Conservation (phyloP, 768 basidiomycete species). For the Gloeophyllum trabeum region DNA sequence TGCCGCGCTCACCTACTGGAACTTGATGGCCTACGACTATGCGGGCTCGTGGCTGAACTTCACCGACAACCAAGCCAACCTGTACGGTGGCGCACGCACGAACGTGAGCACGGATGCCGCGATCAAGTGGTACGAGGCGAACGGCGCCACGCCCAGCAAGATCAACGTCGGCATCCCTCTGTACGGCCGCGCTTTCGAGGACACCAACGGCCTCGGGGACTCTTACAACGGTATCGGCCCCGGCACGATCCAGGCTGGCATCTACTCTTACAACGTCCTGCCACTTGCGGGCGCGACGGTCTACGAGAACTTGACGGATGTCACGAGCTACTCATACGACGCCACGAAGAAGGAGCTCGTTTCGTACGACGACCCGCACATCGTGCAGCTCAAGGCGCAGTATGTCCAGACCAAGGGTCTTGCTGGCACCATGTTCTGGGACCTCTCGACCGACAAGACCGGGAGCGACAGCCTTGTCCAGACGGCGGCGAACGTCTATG, state of each 20-base stretch:
- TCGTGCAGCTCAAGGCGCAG: constrained; percentile 53
- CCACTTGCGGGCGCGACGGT: constrained; percentile 42
- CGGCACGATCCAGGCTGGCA: constrained; percentile 56
- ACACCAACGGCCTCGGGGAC: constrained; percentile 54
- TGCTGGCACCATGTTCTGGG: constrained; percentile 51
- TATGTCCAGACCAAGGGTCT: constrained; percentile 53
- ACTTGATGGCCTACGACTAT: constrained; percentile 78
- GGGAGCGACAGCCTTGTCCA: constrained; percentile 48
- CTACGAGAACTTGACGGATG: constrained; percentile 53
- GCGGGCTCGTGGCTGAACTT: constrained; percentile 68
- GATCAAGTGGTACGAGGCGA: constrained; percentile 42
- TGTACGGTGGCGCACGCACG: constrained; percentile 56
- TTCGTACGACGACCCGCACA: constrained; percentile 66
- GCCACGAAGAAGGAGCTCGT: constrained; percentile 53
- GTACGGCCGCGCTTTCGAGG: constrained; percentile 71
- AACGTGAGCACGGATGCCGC: constrained; percentile 59
- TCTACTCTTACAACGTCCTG: constrained; percentile 69
- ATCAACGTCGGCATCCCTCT: constrained; percentile 69
- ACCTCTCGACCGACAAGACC: constrained; percentile 50
- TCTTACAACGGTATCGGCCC: constrained; percentile 67
- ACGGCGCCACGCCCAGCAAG: constrained; percentile 56
- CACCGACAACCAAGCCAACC: constrained; percentile 48
- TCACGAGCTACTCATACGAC: constrained; percentile 76
- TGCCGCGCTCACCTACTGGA: constrained; percentile 61
- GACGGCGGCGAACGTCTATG: constrained; percentile 33